phyloP scores from a whole-genome alignment of 768 basidiomycete genomes.

The Tremella mesenterica region DNA sequence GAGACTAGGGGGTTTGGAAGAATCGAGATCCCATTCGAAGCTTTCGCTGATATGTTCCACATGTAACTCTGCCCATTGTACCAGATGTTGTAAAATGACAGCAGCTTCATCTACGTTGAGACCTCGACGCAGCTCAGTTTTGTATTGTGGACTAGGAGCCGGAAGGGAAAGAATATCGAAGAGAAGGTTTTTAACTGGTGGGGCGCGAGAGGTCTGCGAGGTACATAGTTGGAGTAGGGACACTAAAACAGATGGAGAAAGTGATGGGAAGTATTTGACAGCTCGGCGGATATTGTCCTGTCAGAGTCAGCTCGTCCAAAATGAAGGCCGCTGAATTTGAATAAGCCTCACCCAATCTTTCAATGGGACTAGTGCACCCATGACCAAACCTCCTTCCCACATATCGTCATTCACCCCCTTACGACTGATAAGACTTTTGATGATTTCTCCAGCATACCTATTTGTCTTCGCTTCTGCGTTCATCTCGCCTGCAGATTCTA shows the following conservation, averaged over 20 bases:
- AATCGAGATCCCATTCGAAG: slow-evolving; percentile 16
- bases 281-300: slow-evolving; percentile 1
- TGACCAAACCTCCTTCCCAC: slow-evolving; percentile 26
- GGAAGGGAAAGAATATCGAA: slow-evolving; percentile 16
- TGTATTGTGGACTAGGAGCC: slow-evolving; percentile 28
- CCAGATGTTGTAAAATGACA: slow-evolving; percentile 17
- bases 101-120: slow-evolving; percentile 33
- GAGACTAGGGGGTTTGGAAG: neutral
- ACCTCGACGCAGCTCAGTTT: slow-evolving; percentile 23
- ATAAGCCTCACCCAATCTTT: slow-evolving; percentile 34
- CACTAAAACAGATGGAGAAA: slow-evolving; percentile 4
- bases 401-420: slow-evolving; percentile 25
- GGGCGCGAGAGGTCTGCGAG: slow-evolving; percentile 8
- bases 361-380: slow-evolving; percentile 20
- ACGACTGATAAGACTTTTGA: slow-evolving; percentile 17
- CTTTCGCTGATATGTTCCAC: slow-evolving; percentile 9
- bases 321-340: neutral
- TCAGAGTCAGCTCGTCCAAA: neutral
- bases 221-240: neutral
- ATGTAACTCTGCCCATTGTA: slow-evolving; percentile 26
- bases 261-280: neutral
- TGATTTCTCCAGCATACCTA: slow-evolving; percentile 20
- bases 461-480: neutral
- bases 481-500: neutral
- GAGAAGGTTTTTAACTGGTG: slow-evolving; percentile 1